These are phyloP conservation scores for Zychaea mexicana DNA, from an alignment of 371 early-diverging fungal genomes.

Conservation along the genomic window DNA sequence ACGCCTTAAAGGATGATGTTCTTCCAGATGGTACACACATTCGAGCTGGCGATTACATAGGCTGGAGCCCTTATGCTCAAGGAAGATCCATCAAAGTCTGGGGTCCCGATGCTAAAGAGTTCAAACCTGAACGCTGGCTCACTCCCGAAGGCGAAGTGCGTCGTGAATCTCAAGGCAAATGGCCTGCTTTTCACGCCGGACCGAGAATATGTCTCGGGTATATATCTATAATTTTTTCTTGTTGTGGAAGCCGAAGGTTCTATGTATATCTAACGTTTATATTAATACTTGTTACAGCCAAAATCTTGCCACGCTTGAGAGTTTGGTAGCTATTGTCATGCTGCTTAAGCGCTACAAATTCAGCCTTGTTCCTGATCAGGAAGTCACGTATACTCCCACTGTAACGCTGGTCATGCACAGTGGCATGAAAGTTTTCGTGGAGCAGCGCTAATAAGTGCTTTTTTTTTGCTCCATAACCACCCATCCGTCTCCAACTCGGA, in stretches of 20 bases:
- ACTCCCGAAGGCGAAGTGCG: conserved; percentile 34
- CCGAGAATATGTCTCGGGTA: conserved; percentile 69
- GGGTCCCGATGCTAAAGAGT: conserved; percentile 61
- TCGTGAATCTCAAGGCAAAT: conserved; percentile 46
- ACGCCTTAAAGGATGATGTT: conserved; percentile 66
- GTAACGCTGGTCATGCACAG: conserved; percentile 53
- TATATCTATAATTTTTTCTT: too few relatives aligned
- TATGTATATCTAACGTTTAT: too few relatives aligned
- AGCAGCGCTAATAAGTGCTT: conserved; percentile 10
- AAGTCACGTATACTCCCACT: conserved; percentile 33
- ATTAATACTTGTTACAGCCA: too few relatives aligned
- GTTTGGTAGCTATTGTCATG: conserved; percentile 35
- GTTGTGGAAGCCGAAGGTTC: too few relatives aligned
- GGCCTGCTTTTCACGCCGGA: conserved; percentile 68
- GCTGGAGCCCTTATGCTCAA: conserved; percentile 55
- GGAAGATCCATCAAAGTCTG: conserved; percentile 58
- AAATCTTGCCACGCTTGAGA: conserved; percentile 49
- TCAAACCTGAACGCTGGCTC: conserved; percentile 69
- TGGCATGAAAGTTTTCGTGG: conserved; percentile 42
- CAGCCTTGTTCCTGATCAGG: conserved; percentile 38
- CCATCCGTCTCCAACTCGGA: too few relatives aligned
- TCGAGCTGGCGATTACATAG: conserved; percentile 54
- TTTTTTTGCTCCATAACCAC: too few relatives aligned
- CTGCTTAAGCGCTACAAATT: conserved; percentile 45
- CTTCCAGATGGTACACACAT: conserved; percentile 72